phyloP scores from a whole-genome alignment of 2,329 filamentous ascomycete genomes.

The Diaporthe citriasiana region DNA sequence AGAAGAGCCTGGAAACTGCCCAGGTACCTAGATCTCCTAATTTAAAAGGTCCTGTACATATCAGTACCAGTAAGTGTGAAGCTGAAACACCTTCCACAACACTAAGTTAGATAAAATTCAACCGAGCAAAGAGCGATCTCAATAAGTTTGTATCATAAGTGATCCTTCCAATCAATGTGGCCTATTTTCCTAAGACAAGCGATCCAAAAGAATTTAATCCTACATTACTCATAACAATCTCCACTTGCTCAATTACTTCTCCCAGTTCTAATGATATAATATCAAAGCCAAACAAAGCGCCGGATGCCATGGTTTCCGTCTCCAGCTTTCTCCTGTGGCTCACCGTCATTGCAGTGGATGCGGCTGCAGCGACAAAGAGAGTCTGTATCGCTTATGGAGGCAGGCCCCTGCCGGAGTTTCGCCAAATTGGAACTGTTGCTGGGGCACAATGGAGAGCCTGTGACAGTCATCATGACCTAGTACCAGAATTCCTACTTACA shows the following conservation, averaged over 20 bases:
- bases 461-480: neutral
- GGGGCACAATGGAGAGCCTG: neutral
- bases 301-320: neutral
- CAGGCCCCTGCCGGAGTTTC: neutral
- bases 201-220: neutral
- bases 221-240: neutral
- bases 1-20: neutral
- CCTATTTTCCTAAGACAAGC: neutral
- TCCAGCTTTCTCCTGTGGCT: neutral
- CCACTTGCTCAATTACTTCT: neutral
- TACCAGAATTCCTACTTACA: neutral
- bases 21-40: neutral
- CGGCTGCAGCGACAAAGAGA: neutral
- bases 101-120: neutral
- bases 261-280: too few relatives aligned
- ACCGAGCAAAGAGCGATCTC: neutral
- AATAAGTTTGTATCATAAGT: neutral
- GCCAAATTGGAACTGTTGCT: neutral
- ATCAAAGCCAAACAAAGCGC: neutral
- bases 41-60: neutral
- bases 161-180: neutral
- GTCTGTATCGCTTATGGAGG: neutral
- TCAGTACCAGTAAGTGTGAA: neutral
- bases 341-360: neutral
- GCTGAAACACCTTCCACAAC: neutral